phyloP scores from a whole-genome alignment of 495 filamentous ascomycete genomes.

The Lasiosphaeria miniovina region DNA sequence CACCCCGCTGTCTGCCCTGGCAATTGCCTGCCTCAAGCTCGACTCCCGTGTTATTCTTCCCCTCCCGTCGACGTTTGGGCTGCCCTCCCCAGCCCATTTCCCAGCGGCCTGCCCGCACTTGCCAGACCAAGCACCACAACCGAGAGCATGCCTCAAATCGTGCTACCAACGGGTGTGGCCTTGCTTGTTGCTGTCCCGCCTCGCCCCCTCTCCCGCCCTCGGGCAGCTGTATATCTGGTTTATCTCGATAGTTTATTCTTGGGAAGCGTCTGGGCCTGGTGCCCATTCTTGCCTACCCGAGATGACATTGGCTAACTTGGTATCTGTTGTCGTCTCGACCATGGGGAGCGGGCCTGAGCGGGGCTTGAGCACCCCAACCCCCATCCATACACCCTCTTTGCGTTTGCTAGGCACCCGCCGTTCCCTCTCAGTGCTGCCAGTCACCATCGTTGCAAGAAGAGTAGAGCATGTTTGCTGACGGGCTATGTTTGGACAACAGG shows the following conservation, averaged over 20 bases:
- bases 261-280: background rate
- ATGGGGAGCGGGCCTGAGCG: too few relatives aligned
- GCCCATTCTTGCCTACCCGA: background rate
- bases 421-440: constrained; percentile 2
- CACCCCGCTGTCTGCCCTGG: constrained; percentile 33
- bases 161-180: background rate
- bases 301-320: background rate
- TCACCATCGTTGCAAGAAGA: background rate
- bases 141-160: background rate
- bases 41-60: background rate
- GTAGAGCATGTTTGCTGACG: constrained; percentile 17
- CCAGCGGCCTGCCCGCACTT: background rate
- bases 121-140: background rate
- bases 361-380: background rate
- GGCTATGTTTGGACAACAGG: constrained; percentile 39
- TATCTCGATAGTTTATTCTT: background rate
- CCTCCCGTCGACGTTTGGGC: constrained; percentile 12
- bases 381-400: background rate
- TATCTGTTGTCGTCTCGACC: background rate
- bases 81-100: background rate
- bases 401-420: constrained; percentile 1
- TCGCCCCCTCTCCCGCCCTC: background rate
- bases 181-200: background rate
- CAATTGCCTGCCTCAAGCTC: constrained; percentile 7
- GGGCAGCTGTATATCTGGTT: background rate